Conservation (phyloP, 129 eudicot genomes). For the Tanacetum coccineum region DNA sequence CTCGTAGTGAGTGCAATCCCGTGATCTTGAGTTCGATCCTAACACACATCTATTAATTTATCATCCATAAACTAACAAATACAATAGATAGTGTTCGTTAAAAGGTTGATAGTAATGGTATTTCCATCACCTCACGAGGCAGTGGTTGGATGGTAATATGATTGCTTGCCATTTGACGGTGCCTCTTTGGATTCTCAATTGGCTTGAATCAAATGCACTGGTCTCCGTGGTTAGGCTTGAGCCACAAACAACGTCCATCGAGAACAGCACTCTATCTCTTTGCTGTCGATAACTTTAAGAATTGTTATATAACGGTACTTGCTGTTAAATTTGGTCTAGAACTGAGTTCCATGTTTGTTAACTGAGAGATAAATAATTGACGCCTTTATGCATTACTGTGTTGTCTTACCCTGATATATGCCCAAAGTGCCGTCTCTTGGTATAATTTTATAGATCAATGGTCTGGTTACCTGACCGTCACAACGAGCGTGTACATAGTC, state of each 20-base stretch:
- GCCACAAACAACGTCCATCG: slow-evolving; percentile 70
- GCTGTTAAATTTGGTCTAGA: slow-evolving; percentile 14
- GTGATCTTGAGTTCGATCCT: too few species aligned
- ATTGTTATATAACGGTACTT: neutral
- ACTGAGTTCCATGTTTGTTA: slow-evolving; percentile 4
- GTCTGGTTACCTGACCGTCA: neutral
- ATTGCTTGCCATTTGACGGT: too few species aligned
- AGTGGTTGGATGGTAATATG: too few species aligned
- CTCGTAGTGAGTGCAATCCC: too few species aligned
- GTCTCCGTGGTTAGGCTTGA: slow-evolving; percentile 67
- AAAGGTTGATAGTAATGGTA: too few species aligned
- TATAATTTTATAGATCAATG: neutral
- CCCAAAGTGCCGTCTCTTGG: neutral
- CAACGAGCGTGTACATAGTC: neutral
- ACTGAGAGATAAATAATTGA: neutral
- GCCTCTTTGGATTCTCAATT: slow-evolving; percentile 16
- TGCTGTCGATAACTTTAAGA: slow-evolving; percentile 66
- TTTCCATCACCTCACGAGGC: too few species aligned
- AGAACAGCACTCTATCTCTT: slow-evolving; percentile 73
- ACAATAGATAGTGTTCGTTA: too few species aligned
- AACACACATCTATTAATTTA: too few species aligned
- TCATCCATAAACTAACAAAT: too few species aligned
- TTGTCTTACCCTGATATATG: neutral
- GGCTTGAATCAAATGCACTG: slow-evolving; percentile 80
- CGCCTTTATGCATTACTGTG: neutral